Conservation (phyloP, 805 yeast species). For the Wickerhamiella cacticola region DNA sequence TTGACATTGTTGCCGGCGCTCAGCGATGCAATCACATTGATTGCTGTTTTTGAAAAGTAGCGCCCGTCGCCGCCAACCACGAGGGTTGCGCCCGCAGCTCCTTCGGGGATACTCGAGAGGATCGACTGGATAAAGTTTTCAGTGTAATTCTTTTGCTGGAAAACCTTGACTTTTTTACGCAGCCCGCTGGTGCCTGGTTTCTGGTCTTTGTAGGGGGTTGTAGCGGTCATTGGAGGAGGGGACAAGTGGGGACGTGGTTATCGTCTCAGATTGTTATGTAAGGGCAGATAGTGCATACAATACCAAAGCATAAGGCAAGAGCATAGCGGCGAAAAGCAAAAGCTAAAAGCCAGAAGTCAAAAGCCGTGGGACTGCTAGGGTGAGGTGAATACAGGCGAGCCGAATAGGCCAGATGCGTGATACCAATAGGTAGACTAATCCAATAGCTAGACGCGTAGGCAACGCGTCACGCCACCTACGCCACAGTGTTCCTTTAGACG, state of each 20-base stretch:
- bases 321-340: no score
- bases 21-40: slow-evolving; percentile 69
- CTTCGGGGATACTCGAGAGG: slow-evolving; percentile 81
- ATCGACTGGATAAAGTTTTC: slow-evolving; percentile 90
- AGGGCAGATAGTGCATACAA: no score
- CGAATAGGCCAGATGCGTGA: no score
- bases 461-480: no score
- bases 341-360: no score
- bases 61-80: slow-evolving; percentile 98
- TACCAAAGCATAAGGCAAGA: no score
- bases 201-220: slow-evolving; percentile 76
- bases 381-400: no score
- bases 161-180: slow-evolving; percentile 78
- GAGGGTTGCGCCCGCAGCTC: slow-evolving; percentile 55
- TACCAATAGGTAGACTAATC: no score
- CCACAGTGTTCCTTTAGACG: no score
- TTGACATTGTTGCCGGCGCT: slow-evolving; percentile 86
- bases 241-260: background rate
- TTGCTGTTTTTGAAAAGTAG: slow-evolving; percentile 69
- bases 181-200: slow-evolving; percentile 98
- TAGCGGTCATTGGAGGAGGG: slow-evolving; percentile 31
- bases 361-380: no score
- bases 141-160: slow-evolving; percentile 67
- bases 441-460: no score
- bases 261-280: no score